Evolutionary conservation across 2,329 filamentous ascomycete genomes (phyloP).

Genomic region (Venturia pyrina): DNA sequence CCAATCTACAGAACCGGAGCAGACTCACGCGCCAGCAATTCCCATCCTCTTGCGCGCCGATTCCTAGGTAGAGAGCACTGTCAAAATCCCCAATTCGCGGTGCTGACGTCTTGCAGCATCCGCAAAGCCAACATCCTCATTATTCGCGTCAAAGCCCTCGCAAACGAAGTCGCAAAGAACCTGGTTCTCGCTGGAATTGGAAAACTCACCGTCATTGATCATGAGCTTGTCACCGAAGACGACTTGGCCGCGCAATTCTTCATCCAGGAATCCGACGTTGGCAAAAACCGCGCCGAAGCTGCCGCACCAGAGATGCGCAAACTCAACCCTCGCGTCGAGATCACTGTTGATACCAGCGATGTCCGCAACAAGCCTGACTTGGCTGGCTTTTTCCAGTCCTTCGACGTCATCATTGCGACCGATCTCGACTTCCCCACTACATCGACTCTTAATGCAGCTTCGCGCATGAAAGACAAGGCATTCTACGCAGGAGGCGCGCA

Average conservation of each 20-base stretch:
- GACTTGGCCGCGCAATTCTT: constrained; percentile 67
- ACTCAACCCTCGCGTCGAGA: constrained; percentile 78
- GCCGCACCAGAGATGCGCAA: constrained; percentile 68
- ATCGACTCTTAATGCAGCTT: constrained; percentile 74
- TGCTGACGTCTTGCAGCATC: constrained; percentile 45
- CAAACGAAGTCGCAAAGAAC: constrained; percentile 95
- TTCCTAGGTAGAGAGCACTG: neutral
- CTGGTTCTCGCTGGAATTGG: constrained; percentile 88
- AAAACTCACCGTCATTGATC: constrained; percentile 80
- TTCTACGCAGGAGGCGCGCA: constrained; percentile 87
- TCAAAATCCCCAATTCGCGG: neutral
- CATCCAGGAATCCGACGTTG: constrained; percentile 60
- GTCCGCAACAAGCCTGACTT: constrained; percentile 38
- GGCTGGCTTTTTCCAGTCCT: constrained; percentile 57
- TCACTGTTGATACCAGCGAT: constrained; percentile 62
- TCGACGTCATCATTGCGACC: constrained; percentile 81
- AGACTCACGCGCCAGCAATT: neutral
- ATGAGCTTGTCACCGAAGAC: constrained; percentile 61
- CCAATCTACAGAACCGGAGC: neutral
- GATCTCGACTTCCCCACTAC: constrained; percentile 70
- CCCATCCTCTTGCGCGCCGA: neutral
- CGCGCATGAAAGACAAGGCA: constrained; percentile 63
- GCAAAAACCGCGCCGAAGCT: constrained; percentile 75
- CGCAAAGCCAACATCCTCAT: constrained; percentile 83
- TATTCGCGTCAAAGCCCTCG: constrained; percentile 76